These are phyloP conservation scores for Naumovozyma baii DNA, from an alignment of 805 yeast genomes.

Conservation along the genomic window DNA sequence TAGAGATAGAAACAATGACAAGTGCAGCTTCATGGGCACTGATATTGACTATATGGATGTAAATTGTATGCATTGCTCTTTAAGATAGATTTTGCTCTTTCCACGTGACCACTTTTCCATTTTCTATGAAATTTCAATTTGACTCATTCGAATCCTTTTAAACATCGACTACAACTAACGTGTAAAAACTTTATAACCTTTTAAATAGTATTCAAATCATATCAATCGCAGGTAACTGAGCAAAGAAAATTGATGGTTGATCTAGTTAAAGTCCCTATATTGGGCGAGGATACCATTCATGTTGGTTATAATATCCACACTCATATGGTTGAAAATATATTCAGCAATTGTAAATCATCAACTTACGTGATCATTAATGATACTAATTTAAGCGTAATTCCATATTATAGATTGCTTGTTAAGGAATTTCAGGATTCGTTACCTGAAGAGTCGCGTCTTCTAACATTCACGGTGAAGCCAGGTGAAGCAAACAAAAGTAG, in stretches of 20 bases:
- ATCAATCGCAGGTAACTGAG: neutral
- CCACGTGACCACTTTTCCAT: neutral
- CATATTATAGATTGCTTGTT: constrained; percentile 43
- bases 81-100: too few relatives aligned
- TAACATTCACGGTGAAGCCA: constrained; percentile 72
- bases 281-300: constrained; percentile 80
- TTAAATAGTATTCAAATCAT: neutral
- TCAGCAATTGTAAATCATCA: constrained; percentile 60
- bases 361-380: constrained; percentile 91
- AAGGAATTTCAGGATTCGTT: constrained; percentile 36
- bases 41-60: too few relatives aligned
- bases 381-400: constrained; percentile 60
- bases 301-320: constrained; percentile 76
- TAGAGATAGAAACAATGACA: neutral
- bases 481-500: constrained; percentile 89
- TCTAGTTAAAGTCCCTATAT: constrained; percentile 52
- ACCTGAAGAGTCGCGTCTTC: constrained; percentile 50
- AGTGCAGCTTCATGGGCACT: too few relatives aligned
- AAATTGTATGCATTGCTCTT: too few relatives aligned
- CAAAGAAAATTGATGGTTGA: constrained; percentile 19
- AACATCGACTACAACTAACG: neutral
- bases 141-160: neutral
- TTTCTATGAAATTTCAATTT: neutral
- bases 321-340: constrained; percentile 62
- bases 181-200: neutral